Evolutionary conservation across 306 rosid genomes (phyloP).

Genomic region (Rosa multiflora): DNA sequence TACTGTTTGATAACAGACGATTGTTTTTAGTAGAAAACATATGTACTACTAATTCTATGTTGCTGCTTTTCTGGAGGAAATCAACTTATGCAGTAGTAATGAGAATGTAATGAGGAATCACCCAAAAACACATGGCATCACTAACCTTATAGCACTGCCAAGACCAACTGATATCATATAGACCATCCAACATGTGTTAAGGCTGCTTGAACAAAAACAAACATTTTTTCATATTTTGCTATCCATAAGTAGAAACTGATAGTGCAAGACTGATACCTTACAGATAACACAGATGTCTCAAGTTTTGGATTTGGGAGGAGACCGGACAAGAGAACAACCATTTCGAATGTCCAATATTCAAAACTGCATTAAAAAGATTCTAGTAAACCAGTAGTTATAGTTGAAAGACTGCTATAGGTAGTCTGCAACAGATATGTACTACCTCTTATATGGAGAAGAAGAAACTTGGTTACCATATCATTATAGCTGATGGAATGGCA

Average conservation of each 20-base stretch:
- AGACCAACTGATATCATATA: constrained; percentile 64
- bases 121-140: neutral
- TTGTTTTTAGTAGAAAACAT: neutral
- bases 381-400: neutral
- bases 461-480: constrained; percentile 46
- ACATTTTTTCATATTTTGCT: neutral
- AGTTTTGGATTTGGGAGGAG: constrained; percentile 56
- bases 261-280: constrained; percentile 34
- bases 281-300: constrained; percentile 61
- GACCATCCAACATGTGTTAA: constrained; percentile 62
- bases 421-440: neutral
- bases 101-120: neutral
- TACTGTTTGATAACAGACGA: constrained; percentile 23
- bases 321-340: constrained; percentile 69
- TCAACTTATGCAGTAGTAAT: neutral
- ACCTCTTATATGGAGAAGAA: neutral
- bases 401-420: neutral
- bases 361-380: constrained; percentile 34
- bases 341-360: constrained; percentile 57
- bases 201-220: constrained; percentile 29
- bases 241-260: neutral
- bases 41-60: neutral
- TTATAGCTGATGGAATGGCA: constrained; percentile 58
- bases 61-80: neutral
- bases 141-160: constrained; percentile 59